Evolutionary conservation across 129 eudicot genomes (phyloP), one percentile per base, ranked within the genome.

Genomic region (Erigeron canadensis): DNA sequence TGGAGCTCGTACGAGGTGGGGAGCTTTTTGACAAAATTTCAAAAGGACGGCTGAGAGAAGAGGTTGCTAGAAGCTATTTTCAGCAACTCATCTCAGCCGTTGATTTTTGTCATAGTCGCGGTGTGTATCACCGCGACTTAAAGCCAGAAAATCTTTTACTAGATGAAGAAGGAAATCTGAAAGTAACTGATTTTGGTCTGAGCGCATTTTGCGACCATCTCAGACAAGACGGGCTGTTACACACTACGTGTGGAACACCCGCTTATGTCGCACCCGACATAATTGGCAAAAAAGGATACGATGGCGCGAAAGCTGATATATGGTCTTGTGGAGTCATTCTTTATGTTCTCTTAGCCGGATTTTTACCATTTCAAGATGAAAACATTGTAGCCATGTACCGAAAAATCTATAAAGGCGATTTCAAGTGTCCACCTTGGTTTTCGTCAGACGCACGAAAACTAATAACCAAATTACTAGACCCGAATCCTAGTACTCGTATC

Each of bases 351-450:
- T 71, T 79, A 8, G 83, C 83, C 11, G 83, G 83, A 51, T 79
- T 79, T 39, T 60, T 79, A 69, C 83, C 83, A 0, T 79, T 79
- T 28, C 79, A 79, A 21, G 83, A 79, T 34, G 83, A 80, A 8
- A 80, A 80, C 71, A 74, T 80, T 7, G 75, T 80, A 15, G 75
- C 76, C 0, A 80, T 80, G 83, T 80, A 80, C 4, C 75, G 83
- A 41, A 80, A 80, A 28, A 80, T 80, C 2, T 74, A 80, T 72
- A 48, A 76, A 0, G 83, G 83, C 7, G 83, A 80, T 51, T 93
- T 93, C 86, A 93, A 84, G 76, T 93, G 98, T 69, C 98, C 98
- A 72, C 87, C 92, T 7, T 93, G 98, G 98, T 79, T 93, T 10
- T 89, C 98, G 0, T 61, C 88, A 0, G 96, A 93, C 3, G 83